Conservation (phyloP, 108 stramenopile genomes). For the Pseudonitzschia pungens region DNA sequence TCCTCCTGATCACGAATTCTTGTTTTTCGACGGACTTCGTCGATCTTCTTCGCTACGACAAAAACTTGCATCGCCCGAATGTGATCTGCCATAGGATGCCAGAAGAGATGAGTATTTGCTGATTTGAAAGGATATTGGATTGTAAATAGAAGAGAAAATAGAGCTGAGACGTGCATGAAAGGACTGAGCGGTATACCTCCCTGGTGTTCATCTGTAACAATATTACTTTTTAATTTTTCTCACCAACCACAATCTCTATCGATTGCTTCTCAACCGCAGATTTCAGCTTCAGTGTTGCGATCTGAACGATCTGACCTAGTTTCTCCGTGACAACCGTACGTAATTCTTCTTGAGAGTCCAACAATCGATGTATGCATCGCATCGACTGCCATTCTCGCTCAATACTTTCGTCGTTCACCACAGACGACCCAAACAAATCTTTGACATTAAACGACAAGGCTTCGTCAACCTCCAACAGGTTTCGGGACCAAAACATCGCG, state of each 20-base stretch:
- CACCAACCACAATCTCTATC: constrained; percentile 24
- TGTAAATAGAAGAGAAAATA: background rate
- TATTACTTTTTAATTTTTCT: background rate
- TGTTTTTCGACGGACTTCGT: constrained; percentile 35
- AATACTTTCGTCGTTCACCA: background rate
- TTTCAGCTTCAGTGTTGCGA: constrained; percentile 37
- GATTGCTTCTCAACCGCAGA: constrained; percentile 8
- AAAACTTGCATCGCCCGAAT: constrained; percentile 62
- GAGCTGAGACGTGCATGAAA: background rate
- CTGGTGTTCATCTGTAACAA: background rate
- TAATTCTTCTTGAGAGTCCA: constrained; percentile 44
- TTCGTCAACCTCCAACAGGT: constrained; percentile 49
- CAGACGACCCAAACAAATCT: constrained; percentile 42
- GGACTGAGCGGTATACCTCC: background rate
- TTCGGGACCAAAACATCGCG: constrained; percentile 63
- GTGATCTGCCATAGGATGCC: constrained; percentile 67
- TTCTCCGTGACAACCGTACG: constrained; percentile 39
- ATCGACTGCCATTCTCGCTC: constrained; percentile 41
- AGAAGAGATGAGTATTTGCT: constrained; percentile 80
- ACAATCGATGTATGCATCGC: constrained; percentile 34
- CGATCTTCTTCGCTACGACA: constrained; percentile 47
- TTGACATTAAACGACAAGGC: constrained; percentile 36
- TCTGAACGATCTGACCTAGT: constrained; percentile 59
- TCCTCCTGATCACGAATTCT: background rate
- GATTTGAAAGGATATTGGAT: background rate